Evolutionary conservation across 2,329 filamentous ascomycete species (phyloP).

Genomic region (Lecanosticta acicola): DNA sequence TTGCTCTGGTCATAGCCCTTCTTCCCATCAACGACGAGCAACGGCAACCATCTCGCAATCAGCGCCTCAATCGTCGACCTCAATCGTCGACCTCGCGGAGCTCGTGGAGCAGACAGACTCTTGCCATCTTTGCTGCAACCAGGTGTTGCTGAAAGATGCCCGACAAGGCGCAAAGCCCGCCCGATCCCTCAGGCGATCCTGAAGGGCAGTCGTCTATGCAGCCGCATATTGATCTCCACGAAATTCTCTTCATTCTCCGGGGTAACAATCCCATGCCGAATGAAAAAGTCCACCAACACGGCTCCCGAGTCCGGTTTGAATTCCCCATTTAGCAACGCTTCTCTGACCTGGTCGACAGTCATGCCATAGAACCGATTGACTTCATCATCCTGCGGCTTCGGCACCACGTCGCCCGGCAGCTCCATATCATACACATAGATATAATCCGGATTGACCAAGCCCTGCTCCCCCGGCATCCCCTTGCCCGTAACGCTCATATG

Average conservation of each 20-base stretch:
- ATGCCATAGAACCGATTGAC: conserved; percentile 76
- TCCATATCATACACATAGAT: conserved; percentile 87
- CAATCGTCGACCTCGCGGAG: conserved; percentile 40
- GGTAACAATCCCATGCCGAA: conserved; percentile 74
- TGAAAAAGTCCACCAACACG: conserved; percentile 79
- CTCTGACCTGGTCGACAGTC: conserved; percentile 65
- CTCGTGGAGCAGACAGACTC: too few relatives aligned
- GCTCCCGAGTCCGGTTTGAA: conserved; percentile 94
- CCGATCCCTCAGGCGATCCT: conserved; percentile 37
- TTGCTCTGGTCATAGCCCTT: conserved; percentile 39
- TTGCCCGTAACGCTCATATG: conserved; percentile 75
- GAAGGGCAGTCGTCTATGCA: conserved; percentile 76
- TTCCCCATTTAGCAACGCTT: conserved; percentile 60
- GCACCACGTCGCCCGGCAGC: conserved; percentile 61
- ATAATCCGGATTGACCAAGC: conserved; percentile 78
- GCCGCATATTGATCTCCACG: conserved; percentile 63
- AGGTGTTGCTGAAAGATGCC: conserved; percentile 60
- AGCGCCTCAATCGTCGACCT: conserved; percentile 39
- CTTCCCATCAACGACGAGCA: conserved; percentile 39
- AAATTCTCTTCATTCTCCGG: conserved; percentile 71
- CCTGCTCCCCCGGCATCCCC: conserved; percentile 70
- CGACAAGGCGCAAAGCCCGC: too few relatives aligned
- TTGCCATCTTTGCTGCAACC: conserved; percentile 10
- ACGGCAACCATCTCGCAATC: conserved; percentile 38
- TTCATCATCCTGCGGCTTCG: conserved; percentile 77